phyloP scores from a whole-genome alignment of 2,329 filamentous ascomycete species.

The Drechslerella stenobrocha region DNA sequence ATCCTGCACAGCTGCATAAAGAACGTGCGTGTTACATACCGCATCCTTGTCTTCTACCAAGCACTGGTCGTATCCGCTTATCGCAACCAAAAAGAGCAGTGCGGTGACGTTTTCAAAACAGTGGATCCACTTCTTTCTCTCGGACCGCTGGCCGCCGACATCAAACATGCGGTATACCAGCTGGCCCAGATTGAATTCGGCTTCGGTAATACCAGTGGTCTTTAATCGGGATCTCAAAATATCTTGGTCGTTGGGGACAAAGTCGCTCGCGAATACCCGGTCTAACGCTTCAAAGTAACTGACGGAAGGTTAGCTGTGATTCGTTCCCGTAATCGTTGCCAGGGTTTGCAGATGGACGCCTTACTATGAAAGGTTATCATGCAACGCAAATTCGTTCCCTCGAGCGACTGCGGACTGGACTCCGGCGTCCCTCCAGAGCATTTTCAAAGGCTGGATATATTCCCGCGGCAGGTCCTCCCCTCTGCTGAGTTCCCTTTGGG shows the following conservation, averaged over 20 bases:
- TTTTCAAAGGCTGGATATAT: slow-evolving; percentile 78
- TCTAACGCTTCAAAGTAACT: slow-evolving; percentile 84
- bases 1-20: background rate
- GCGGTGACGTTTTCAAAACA: slow-evolving; percentile 94
- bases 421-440: slow-evolving; percentile 79
- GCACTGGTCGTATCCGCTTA: slow-evolving; percentile 95
- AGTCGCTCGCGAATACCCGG: slow-evolving; percentile 73
- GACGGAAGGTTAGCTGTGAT: slow-evolving; percentile 19
- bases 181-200: slow-evolving; percentile 85
- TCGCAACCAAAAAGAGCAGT: slow-evolving; percentile 87
- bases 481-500: slow-evolving; percentile 78
- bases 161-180: slow-evolving; percentile 97
- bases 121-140: slow-evolving; percentile 97
- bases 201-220: slow-evolving; percentile 95
- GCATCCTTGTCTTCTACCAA: slow-evolving; percentile 95
- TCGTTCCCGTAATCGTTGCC: too few relatives aligned
- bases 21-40: slow-evolving; percentile 62
- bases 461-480: slow-evolving; percentile 78
- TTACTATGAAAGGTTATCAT: slow-evolving; percentile 93
- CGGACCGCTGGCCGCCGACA: slow-evolving; percentile 86
- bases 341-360: slow-evolving; percentile 57
- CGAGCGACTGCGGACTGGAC: slow-evolving; percentile 86
- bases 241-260: slow-evolving; percentile 90
- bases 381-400: slow-evolving; percentile 93
- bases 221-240: slow-evolving; percentile 85